These are phyloP conservation scores for Obba rivulosa DNA, from an alignment of 768 basidiomycete genomes.

Conservation along the genomic window DNA sequence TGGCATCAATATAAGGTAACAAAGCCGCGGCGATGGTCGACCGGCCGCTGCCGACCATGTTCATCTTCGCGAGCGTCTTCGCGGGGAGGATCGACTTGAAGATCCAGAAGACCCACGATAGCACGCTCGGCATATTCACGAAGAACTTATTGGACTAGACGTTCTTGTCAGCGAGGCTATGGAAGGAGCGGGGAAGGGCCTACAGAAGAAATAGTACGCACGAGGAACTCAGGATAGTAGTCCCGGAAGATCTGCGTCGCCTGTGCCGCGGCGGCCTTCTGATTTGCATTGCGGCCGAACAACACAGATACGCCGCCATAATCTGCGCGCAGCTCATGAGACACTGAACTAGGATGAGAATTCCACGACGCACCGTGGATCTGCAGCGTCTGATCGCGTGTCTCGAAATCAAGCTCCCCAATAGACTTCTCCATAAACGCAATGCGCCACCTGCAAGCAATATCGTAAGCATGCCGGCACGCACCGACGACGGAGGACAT, in stretches of 20 bases:
- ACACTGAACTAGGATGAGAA: background rate
- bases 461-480: background rate
- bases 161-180: background rate
- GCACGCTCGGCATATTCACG: conserved; percentile 69
- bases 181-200: background rate
- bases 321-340: conserved; percentile 36
- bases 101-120: conserved; percentile 80
- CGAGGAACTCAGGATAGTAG: conserved; percentile 79
- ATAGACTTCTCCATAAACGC: conserved; percentile 71
- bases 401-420: conserved; percentile 60
- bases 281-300: conserved; percentile 57
- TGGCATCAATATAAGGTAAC: conserved; percentile 46
- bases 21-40: conserved; percentile 55
- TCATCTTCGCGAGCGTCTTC: conserved; percentile 77
- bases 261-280: conserved; percentile 72
- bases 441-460: conserved; percentile 61
- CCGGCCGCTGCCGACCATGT: conserved; percentile 65
- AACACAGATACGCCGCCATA: conserved; percentile 68
- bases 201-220: conserved; percentile 25
- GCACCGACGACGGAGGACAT: conserved; percentile 5
- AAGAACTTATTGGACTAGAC: conserved; percentile 70
- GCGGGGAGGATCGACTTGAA: conserved; percentile 73
- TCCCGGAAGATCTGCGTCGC: conserved; percentile 69
- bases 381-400: conserved; percentile 68
- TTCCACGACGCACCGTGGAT: conserved; percentile 69